A percentile compares a stretch with the other conserved stretches of the same genome.
These are phyloP conservation scores for Tanacetum coccineum DNA, from an alignment of 129 eudicot genomes.

Conservation along the genomic window DNA sequence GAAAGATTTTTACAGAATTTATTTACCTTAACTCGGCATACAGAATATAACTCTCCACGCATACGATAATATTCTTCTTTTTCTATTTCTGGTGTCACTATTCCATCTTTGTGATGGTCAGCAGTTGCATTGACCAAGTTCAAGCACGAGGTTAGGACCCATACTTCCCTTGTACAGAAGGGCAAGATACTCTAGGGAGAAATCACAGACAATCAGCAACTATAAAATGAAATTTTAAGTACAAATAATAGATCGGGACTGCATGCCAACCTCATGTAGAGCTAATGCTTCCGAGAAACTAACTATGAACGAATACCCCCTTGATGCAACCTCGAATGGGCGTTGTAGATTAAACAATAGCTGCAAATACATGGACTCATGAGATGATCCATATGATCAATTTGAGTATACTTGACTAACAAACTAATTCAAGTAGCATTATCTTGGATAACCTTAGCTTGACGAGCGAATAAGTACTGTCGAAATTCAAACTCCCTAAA, in stretches of 20 bases:
- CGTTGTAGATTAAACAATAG: conserved; percentile 75
- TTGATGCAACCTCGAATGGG: conserved; percentile 86
- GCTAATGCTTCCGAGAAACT: conserved; percentile 83
- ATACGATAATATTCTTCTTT: conserved; percentile 95
- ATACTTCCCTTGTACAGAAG: conserved; percentile 85
- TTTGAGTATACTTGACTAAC: conserved; percentile 3
- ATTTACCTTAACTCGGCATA: conserved; percentile 79
- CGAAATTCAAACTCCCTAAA: conserved; percentile 91
- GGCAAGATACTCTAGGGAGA: conserved; percentile 62
- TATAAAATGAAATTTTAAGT: conserved; percentile 8
- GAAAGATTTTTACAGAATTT: neutral
- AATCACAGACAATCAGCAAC: conserved; percentile 12
- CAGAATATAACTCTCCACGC: conserved; percentile 70
- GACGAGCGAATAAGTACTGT: conserved; percentile 91
- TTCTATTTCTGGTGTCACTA: conserved; percentile 66
- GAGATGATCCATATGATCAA: neutral
- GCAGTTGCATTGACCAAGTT: conserved; percentile 68
- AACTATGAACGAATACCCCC: conserved; percentile 75
- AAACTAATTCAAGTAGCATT: neutral
- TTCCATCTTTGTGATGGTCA: conserved; percentile 56
- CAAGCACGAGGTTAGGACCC: conserved; percentile 88
- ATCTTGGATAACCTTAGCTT: conserved; percentile 68
- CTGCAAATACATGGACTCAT: conserved; percentile 35
- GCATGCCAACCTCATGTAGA: conserved; percentile 61
- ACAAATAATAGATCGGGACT: conserved; percentile 1